Base-by-base conservation (phyloP, 495 filamentous ascomycete genomes). In the Xylaria nigripes region DNA sequence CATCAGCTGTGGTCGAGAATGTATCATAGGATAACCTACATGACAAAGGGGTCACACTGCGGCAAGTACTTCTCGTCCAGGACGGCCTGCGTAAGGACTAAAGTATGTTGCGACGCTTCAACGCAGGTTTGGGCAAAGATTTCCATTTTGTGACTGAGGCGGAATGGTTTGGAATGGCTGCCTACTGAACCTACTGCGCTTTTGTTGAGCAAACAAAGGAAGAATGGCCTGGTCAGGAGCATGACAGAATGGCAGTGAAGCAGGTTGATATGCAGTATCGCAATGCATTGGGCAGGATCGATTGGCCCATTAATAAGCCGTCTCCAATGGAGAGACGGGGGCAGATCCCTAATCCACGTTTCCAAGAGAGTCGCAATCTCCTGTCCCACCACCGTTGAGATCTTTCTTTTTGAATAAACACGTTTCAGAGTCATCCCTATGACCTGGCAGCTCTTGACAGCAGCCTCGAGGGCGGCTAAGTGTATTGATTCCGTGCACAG, bases 221-320 rank as follows among this genome's bases (percentile, higher is more conserved):
- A 84, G 58, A 90, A 85, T 3, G 87, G 87, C 46, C 81, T 70
- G 24, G 80, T 82, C n/a, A 90, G 72, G 5, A 90, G 72, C 21
- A 89, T 80, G 44, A 89, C 81, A 1, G 85, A 87, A 69, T 87
- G 86, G 56, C 83, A 84, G 57, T 87, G 85, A 16, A 86, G 73
- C 8, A 86, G 74, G 54, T 87, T 82, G 29, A 82, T 72, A 58
- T 89, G 86, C 21, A 87, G 74, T 27, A 79, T 78, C 8, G 82
- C 81, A 23, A 89, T 73, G 22, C 80, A 81, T 69, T 82, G 71
- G 64, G 76, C 72, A 56, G 78, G 55, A 56, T 73, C 61, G 57
- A 57, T 64, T 22, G 74, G 43, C 8, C 70, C 72, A 16, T 69
- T 72, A 24, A 71, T 64, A 63, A 82, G 68, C 69, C 73, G 71